These are phyloP conservation scores for Epichloe bromicola DNA, from an alignment of 2,329 filamentous ascomycete species.

Conservation along the genomic window DNA sequence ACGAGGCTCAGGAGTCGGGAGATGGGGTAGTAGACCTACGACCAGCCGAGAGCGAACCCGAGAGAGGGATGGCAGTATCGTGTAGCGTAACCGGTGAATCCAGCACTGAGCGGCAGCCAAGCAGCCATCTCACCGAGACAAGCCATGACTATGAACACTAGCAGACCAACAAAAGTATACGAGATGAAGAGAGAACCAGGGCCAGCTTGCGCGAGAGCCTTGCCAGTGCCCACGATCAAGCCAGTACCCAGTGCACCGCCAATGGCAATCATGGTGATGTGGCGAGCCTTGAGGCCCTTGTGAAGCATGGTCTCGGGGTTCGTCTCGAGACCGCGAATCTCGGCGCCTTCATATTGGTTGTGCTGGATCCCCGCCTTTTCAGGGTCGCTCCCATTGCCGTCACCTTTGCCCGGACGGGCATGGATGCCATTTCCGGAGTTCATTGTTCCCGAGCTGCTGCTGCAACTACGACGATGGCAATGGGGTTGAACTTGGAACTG, in stretches of 20 bases:
- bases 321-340: conserved; percentile 37
- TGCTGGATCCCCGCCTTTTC: conserved; percentile 9
- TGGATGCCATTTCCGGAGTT: conserved; percentile 7
- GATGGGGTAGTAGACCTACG: conserved; percentile 28
- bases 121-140: conserved; percentile 75
- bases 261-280: conserved; percentile 52
- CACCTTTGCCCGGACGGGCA: conserved; percentile 8
- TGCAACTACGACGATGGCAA: neutral
- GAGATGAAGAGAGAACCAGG: conserved; percentile 60
- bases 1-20: neutral
- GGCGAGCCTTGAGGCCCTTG: conserved; percentile 39
- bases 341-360: conserved; percentile 12
- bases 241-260: conserved; percentile 65
- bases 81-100: conserved; percentile 70
- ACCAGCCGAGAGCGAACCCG: conserved; percentile 66
- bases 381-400: conserved; percentile 6
- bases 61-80: conserved; percentile 71
- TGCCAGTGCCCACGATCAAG: conserved; percentile 56
- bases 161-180: conserved; percentile 53
- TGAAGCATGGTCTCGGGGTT: conserved; percentile 34
- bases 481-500: too few relatives aligned
- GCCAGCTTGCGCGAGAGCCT: conserved; percentile 37
- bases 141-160: conserved; percentile 74
- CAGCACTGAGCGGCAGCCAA: conserved; percentile 64
- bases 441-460: neutral